A percentile compares a stretch with the other conserved stretches of the same genome.
Conservation (phyloP, 1,284 basidiomycete species). For the Porodaedalea pini region DNA sequence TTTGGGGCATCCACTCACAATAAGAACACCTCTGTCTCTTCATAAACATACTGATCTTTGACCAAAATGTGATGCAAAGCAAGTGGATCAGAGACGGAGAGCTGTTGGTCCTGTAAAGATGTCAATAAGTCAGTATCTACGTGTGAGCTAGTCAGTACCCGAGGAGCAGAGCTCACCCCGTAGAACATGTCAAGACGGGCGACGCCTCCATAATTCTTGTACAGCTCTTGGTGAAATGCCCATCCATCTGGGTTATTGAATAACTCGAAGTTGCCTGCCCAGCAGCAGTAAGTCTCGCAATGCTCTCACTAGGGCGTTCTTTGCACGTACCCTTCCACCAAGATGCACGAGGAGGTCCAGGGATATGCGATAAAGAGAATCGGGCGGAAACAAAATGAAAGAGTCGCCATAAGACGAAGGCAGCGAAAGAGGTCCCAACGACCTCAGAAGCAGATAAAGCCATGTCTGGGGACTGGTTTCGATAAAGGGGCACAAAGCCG, state of each 20-base stretch:
- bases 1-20: conserved; percentile 19
- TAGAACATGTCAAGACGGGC: conserved; percentile 24
- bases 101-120: conserved; percentile 16
- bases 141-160: no score
- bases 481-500: no score
- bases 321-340: conserved; percentile 15
- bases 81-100: conserved; percentile 23
- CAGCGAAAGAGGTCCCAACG: background rate
- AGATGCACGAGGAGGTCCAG: conserved; percentile 15
- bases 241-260: background rate
- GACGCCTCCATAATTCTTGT: conserved; percentile 24
- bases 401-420: conserved; percentile 5
- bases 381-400: conserved; percentile 1
- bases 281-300: no score
- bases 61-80: conserved; percentile 32
- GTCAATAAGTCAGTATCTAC: background rate
- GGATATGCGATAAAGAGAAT: conserved; percentile 3
- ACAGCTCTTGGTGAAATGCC: conserved; percentile 23
- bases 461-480: no score
- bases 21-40: conserved; percentile 25
- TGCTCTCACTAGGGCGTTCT: no score
- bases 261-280: conserved; percentile 15
- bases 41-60: conserved; percentile 32
- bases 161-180: conserved; percentile 22
- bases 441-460: background rate